phyloP scores from a whole-genome alignment of 176 grass and related monocot genomes.

The Oryza meridionalis region DNA sequence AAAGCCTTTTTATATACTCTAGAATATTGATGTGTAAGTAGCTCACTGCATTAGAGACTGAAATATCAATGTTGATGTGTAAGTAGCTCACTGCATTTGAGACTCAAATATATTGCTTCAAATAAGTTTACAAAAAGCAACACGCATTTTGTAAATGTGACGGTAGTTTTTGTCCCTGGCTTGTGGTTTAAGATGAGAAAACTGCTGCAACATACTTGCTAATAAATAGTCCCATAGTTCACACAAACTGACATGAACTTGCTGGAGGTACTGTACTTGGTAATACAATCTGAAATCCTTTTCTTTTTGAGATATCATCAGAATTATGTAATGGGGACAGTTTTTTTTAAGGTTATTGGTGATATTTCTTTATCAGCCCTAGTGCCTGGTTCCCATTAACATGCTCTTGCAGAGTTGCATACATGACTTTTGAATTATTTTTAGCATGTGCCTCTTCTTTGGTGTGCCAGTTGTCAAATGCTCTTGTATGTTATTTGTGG shows the following conservation, averaged over 20 bases:
- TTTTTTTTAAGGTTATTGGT: conserved; percentile 3
- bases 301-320: background rate
- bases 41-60: too few species aligned
- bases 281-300: background rate
- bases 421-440: background rate
- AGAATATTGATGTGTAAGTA: background rate
- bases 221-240: background rate
- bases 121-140: background rate
- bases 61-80: background rate
- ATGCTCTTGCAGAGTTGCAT: background rate
- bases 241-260: background rate
- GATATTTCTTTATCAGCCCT: background rate
- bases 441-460: background rate
- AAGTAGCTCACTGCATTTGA: too few species aligned
- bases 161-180: background rate
- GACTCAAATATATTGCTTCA: background rate
- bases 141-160: background rate
- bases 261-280: background rate
- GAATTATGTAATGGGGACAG: background rate
- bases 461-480: background rate
- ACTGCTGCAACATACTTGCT: background rate
- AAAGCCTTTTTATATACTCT: background rate
- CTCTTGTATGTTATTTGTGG: background rate
- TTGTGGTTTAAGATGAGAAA: background rate
- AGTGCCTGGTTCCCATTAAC: background rate